These are phyloP conservation scores for Colletotrichum gigasporum DNA, from an alignment of 2,329 filamentous ascomycete species.

Conservation along the genomic window DNA sequence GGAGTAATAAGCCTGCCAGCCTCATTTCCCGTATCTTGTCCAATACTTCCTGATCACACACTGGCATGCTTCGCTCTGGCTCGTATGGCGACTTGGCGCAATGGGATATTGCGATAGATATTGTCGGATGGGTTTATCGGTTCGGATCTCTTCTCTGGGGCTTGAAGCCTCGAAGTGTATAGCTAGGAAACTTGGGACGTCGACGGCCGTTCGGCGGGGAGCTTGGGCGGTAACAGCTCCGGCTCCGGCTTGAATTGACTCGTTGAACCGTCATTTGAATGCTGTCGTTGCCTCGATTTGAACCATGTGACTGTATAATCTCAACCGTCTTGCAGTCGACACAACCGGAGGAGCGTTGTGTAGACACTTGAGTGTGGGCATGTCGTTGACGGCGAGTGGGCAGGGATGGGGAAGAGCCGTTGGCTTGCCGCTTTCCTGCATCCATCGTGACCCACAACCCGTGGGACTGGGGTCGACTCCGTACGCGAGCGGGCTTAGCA, in stretches of 20 bases:
- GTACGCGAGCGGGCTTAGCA: background rate
- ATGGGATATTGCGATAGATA: conserved; percentile 56
- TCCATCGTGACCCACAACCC: conserved; percentile 19
- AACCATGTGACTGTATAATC: no score
- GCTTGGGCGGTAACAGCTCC: conserved; percentile 14
- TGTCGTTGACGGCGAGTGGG: background rate
- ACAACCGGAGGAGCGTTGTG: background rate
- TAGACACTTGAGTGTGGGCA: background rate
- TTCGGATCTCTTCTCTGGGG: conserved; percentile 32
- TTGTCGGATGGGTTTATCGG: conserved; percentile 42
- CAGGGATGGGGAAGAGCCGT: background rate
- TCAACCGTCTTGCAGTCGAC: no score
- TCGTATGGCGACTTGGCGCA: conserved; percentile 50
- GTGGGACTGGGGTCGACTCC: background rate
- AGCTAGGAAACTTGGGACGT: background rate
- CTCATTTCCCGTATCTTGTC: conserved; percentile 46
- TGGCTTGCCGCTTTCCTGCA: conserved; percentile 2
- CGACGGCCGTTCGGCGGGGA: background rate
- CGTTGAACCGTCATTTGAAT: background rate
- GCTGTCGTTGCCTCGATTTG: no score
- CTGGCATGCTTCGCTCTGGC: conserved; percentile 47
- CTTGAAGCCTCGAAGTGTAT: conserved; percentile 14
- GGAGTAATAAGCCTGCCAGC: conserved; percentile 38
- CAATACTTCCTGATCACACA: conserved; percentile 47
- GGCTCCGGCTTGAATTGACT: conserved; percentile 10